phyloP scores from a whole-genome alignment of 176 grass and related monocot genomes.

The Dactylis glomerata region DNA sequence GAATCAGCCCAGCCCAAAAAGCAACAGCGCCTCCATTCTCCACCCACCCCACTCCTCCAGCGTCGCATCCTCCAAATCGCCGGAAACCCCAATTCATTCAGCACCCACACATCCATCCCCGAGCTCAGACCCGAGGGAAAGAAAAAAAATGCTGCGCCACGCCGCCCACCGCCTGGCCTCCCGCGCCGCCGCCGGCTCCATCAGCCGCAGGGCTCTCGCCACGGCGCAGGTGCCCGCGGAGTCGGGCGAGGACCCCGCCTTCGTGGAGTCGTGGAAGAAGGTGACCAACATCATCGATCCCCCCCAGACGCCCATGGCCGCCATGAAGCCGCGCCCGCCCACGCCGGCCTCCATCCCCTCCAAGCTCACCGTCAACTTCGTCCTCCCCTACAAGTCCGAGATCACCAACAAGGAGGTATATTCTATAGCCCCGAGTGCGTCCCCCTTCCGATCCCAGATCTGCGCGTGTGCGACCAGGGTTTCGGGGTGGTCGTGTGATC shows the following conservation, averaged over 20 bases:
- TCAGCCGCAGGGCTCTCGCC: constrained; percentile 33
- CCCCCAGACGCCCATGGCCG: constrained; percentile 58
- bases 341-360: constrained; percentile 61
- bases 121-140: not conserved
- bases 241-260: constrained; percentile 47
- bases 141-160: constrained; percentile 45
- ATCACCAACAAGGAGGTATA: constrained; percentile 89
- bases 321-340: constrained; percentile 80
- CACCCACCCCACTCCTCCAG: not conserved
- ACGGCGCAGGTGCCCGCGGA: constrained; percentile 53
- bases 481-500: constrained; percentile 7
- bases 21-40: not conserved
- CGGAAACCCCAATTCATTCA: not conserved
- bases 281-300: constrained; percentile 62
- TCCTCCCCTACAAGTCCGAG: constrained; percentile 90
- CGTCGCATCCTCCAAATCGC: constrained; percentile 18
- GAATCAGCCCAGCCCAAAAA: not conserved
- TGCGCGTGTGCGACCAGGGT: constrained; percentile 22
- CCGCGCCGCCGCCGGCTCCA: constrained; percentile 32
- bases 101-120: not conserved
- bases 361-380: constrained; percentile 90
- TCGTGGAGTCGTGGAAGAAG: constrained; percentile 75
- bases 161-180: constrained; percentile 45
- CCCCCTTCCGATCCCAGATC: constrained; percentile 21
- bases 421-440: not conserved